These are phyloP conservation scores for Taphrina pruni DNA, from an alignment of 1,139 yeast species.

Conservation along the genomic window DNA sequence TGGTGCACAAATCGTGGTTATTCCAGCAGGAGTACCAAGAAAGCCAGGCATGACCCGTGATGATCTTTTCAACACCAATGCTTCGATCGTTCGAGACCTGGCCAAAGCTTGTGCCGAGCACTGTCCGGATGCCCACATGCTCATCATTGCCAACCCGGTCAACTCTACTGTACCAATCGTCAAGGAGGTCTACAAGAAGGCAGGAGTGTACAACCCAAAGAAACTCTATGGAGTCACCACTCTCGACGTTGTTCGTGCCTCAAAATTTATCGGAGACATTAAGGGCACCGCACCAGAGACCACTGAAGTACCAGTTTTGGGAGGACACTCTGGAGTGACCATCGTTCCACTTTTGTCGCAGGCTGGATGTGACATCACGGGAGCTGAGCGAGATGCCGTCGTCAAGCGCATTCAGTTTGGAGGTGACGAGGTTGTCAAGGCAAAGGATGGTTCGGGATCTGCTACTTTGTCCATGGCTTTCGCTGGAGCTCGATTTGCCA, in stretches of 20 bases:
- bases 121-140: constrained; percentile 85
- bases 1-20: constrained; percentile 84
- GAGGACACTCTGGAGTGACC: constrained; percentile 99
- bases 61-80: constrained; percentile 96
- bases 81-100: constrained; percentile 90
- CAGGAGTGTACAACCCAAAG: constrained; percentile 88
- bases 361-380: constrained; percentile 60
- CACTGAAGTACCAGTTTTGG: constrained; percentile 68
- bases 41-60: constrained; percentile 61
- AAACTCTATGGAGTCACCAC: constrained; percentile 97
- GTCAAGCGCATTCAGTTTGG: constrained; percentile 96
- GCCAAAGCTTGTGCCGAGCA: constrained; percentile 86
- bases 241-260: constrained; percentile 89
- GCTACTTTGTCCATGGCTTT: constrained; percentile 99
- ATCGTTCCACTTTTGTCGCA: constrained; percentile 92
- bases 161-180: constrained; percentile 98
- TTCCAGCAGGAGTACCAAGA: constrained; percentile 99
- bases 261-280: constrained; percentile 83
- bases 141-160: constrained; percentile 94
- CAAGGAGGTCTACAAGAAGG: constrained; percentile 86
- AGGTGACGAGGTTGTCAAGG: constrained; percentile 98
- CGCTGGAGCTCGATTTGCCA: constrained; percentile 73
- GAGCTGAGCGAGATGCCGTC: constrained; percentile 67
- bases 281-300: constrained; percentile 60
- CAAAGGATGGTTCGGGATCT: constrained; percentile 98